A percentile compares a stretch with the other conserved stretches of the same genome.
phyloP scores from a whole-genome alignment of 805 yeast species.

The Wickerhamiella cacticola region DNA sequence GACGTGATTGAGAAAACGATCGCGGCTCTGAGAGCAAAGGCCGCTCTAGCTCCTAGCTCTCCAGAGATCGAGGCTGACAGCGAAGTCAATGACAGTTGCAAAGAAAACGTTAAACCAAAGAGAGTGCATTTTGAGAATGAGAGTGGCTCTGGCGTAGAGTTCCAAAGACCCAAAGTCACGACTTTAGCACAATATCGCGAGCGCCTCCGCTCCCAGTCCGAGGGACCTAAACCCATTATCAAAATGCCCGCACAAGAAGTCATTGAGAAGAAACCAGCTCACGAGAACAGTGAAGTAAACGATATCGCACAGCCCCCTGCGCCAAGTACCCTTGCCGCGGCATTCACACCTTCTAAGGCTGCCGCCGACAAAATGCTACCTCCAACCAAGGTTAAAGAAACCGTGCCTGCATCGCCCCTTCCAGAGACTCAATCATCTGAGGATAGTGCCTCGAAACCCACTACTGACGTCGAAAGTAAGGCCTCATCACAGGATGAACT shows the following conservation, averaged over 20 bases:
- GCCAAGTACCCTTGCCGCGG: too few species aligned
- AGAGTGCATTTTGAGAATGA: neutral
- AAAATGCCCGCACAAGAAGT: too few species aligned
- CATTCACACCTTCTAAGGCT: too few species aligned
- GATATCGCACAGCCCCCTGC: too few species aligned
- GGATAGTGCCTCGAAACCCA: too few species aligned
- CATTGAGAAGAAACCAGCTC: too few species aligned
- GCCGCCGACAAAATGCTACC: too few species aligned
- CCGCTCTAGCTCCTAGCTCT: neutral
- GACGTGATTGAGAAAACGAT: neutral
- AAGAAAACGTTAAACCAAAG: slow-evolving; percentile 1
- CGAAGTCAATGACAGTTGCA: neutral
- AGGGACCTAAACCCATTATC: neutral
- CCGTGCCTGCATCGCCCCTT: neutral
- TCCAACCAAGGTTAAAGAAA: too few species aligned
- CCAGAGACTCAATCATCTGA: too few species aligned
- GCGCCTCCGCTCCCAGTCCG: neutral
- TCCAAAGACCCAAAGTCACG: neutral
- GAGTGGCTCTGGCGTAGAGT: neutral
- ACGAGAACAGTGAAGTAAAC: too few species aligned
- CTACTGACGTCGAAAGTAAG: too few species aligned
- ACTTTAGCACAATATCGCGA: neutral
- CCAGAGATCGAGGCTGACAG: neutral
- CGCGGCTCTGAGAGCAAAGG: neutral
- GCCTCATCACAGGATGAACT: too few species aligned